These are phyloP conservation scores for Mortierella sp. DNA, from an alignment of 371 early-diverging fungal species.

Conservation along the genomic window DNA sequence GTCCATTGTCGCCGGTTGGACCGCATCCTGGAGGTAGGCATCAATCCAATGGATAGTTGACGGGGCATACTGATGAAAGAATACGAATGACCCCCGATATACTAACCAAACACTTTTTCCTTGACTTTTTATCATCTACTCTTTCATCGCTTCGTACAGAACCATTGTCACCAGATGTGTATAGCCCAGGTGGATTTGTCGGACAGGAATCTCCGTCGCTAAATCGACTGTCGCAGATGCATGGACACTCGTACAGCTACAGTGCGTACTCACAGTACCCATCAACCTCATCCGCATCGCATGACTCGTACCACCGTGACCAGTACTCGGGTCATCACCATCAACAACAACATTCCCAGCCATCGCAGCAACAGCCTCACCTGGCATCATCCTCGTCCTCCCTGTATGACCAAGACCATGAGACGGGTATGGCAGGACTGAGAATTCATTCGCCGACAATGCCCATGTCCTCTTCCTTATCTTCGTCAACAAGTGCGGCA, in stretches of 20 bases:
- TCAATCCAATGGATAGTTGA: too few species aligned
- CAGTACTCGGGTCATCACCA: too few species aligned
- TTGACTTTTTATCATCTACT: slow-evolving; percentile 20
- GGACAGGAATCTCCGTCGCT: slow-evolving; percentile 7
- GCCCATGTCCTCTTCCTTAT: slow-evolving; percentile 1
- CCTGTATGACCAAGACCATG: slow-evolving; percentile 42
- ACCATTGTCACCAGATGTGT: slow-evolving; percentile 46
- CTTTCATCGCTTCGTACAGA: slow-evolving; percentile 40
- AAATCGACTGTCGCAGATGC: slow-evolving; percentile 24
- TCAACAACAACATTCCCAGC: too few species aligned
- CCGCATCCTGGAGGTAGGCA: slow-evolving; percentile 25
- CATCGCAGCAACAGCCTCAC: slow-evolving; percentile 9
- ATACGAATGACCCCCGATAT: too few species aligned
- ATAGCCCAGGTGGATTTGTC: slow-evolving; percentile 40
- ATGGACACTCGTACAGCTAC: not conserved
- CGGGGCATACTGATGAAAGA: too few species aligned
- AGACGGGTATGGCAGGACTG: slow-evolving; percentile 46
- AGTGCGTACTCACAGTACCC: too few species aligned
- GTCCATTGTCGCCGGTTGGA: slow-evolving; percentile 34
- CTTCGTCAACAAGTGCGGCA: too few species aligned
- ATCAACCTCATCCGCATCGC: too few species aligned
- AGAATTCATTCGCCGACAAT: slow-evolving; percentile 47
- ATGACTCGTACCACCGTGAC: too few species aligned
- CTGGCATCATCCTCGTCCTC: slow-evolving; percentile 13
- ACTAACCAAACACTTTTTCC: slow-evolving; percentile 8